phyloP scores from a whole-genome alignment of 106 monocot species.

The Dioscorea zingiberensis region DNA sequence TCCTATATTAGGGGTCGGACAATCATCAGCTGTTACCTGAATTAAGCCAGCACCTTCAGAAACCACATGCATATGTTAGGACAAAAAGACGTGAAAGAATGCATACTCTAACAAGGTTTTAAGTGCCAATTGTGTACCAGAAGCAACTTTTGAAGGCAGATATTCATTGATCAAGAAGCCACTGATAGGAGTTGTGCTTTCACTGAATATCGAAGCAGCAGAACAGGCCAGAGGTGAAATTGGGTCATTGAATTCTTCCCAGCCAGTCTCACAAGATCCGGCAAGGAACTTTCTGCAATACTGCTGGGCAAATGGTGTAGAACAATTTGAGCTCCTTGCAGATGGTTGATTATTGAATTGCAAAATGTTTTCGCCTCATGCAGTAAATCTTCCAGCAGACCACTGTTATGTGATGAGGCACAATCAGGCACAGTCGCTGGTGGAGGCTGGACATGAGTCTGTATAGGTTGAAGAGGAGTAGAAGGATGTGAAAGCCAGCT shows the following conservation, averaged over 20 bases:
- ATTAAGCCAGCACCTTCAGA: constrained; percentile 9
- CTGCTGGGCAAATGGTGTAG: constrained; percentile 5
- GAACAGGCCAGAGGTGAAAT: constrained; percentile 24
- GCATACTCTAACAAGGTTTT: no score
- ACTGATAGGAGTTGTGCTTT: constrained; percentile 25
- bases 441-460: constrained; percentile 20
- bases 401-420: constrained; percentile 28
- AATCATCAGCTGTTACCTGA: background rate
- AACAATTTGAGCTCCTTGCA: constrained; percentile 33
- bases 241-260: constrained; percentile 22
- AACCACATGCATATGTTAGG: background rate
- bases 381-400: constrained; percentile 49
- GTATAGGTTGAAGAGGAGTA: constrained; percentile 7
- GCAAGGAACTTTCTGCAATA: constrained; percentile 2
- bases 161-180: constrained; percentile 24
- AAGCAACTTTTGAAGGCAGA: constrained; percentile 2
- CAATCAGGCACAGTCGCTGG: constrained; percentile 22
- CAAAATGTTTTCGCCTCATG: constrained; percentile 26
- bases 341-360: constrained; percentile 17
- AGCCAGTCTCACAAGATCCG: constrained; percentile 8
- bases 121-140: constrained; percentile 11
- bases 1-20: background rate
- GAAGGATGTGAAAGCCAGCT: constrained; percentile 16
- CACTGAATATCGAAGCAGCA: constrained; percentile 37
- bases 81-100: background rate